These are phyloP conservation scores for Paramecium octaurelia DNA, from an alignment of 73 alveolate species.

Conservation along the genomic window DNA sequence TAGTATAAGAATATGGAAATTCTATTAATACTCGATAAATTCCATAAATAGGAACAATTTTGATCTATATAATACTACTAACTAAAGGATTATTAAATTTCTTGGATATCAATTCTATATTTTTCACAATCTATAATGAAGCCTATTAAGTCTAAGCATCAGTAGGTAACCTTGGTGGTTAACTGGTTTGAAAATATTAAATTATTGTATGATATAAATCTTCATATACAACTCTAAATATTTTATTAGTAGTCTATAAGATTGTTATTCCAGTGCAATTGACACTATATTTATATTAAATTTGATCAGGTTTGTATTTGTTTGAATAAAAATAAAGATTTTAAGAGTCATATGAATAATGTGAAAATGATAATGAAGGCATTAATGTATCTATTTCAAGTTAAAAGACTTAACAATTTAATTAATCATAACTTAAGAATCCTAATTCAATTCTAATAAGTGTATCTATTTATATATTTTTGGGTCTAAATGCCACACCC, in stretches of 20 bases:
- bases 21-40: neutral
- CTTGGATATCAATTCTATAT: neutral
- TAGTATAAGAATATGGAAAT: neutral
- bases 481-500: neutral
- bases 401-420: neutral
- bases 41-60: neutral
- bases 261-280: constrained; percentile 10
- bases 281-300: neutral
- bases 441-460: constrained; percentile 14
- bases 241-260: neutral
- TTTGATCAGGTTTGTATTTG: neutral
- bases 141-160: neutral
- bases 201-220: neutral
- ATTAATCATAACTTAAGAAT: neutral
- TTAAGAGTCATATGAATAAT: neutral
- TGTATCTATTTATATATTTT: neutral
- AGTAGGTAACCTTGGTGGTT: neutral
- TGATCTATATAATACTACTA: neutral
- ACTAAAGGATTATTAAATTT: neutral
- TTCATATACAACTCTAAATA: neutral
- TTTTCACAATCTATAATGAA: neutral
- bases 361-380: neutral
- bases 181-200: neutral
- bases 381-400: neutral
- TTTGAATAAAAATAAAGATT: neutral